phyloP scores from a whole-genome alignment of 1,284 basidiomycete species.

The Rhizoctonia solani region DNA sequence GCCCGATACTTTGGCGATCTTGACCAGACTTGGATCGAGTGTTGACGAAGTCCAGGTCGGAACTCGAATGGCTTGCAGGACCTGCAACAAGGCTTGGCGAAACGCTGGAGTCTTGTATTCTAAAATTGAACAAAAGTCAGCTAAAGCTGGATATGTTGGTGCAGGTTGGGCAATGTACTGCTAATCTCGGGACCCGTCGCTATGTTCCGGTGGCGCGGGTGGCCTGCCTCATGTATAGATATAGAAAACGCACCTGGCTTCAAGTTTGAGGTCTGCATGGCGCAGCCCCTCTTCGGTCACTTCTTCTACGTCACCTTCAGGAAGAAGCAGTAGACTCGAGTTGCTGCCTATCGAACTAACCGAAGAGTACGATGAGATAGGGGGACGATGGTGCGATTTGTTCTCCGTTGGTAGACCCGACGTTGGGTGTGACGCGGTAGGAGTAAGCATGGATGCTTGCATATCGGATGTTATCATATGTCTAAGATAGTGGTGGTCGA shows the following conservation, averaged over 20 bases:
- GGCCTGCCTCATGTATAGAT: slow-evolving; percentile 38
- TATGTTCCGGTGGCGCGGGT: not conserved
- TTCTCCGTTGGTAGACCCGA: slow-evolving; percentile 24
- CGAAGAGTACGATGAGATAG: slow-evolving; percentile 26
- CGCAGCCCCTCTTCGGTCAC: slow-evolving; percentile 64
- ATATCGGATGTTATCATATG: slow-evolving; percentile 12
- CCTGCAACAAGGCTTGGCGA: slow-evolving; percentile 59
- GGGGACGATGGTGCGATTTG: slow-evolving; percentile 25
- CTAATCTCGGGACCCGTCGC: not conserved
- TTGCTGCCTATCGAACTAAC: slow-evolving; percentile 25
- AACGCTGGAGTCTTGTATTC: slow-evolving; percentile 68
- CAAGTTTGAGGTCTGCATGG: slow-evolving; percentile 63
- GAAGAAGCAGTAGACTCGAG: slow-evolving; percentile 6
- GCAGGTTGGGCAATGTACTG: slow-evolving; percentile 6
- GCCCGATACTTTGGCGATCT: slow-evolving; percentile 82
- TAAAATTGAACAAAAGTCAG: slow-evolving; percentile 48
- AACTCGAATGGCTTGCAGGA: slow-evolving; percentile 57
- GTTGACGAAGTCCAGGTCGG: slow-evolving; percentile 56
- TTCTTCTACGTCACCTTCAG: slow-evolving; percentile 45
- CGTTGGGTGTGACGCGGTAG: slow-evolving; percentile 18
- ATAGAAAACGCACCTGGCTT: slow-evolving; percentile 68
- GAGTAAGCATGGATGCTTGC: slow-evolving; percentile 15
- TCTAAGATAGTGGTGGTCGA: not conserved
- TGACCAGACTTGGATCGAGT: slow-evolving; percentile 53
- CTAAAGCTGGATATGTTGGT: not conserved